These are phyloP conservation scores for Eucalyptus cloeziana DNA, from an alignment of 345 rosid genomes.

Conservation along the genomic window DNA sequence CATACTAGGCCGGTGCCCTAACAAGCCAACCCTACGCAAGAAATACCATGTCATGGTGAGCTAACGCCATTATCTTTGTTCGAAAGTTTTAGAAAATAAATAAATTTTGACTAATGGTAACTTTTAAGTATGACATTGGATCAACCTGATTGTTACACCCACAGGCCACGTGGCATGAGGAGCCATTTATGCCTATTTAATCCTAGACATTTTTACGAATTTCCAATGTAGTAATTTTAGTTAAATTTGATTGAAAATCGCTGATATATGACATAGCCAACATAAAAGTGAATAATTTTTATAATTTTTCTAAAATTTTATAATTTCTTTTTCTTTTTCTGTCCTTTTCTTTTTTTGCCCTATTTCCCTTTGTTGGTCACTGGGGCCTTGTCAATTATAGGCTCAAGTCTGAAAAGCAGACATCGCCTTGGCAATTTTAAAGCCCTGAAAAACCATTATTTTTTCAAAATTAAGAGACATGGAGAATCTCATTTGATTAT, in stretches of 20 bases:
- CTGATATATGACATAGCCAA: fast-evolving
- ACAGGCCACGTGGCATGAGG: neutral
- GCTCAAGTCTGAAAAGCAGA: neutral
- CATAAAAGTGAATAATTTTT: no score
- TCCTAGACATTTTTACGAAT: no score
- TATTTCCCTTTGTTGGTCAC: neutral
- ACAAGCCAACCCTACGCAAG: neutral
- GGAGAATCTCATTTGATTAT: neutral
- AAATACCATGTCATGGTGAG: neutral
- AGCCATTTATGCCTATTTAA: no score
- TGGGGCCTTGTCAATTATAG: fast-evolving
- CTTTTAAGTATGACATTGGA: neutral
- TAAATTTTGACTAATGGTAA: no score
- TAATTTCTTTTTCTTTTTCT: no score
- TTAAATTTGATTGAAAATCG: neutral
- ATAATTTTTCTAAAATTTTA: fast-evolving
- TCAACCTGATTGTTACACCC: neutral
- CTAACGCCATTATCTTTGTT: neutral
- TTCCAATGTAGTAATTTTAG: neutral
- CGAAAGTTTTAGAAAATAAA: no score
- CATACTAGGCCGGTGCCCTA: neutral
- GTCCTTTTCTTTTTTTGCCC: neutral
- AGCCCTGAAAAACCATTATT: neutral
- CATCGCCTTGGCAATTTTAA: neutral
- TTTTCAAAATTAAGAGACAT: neutral